Evolutionary conservation across 768 basidiomycete genomes (phyloP).

Genomic region (Tricholoma furcatifolium): DNA sequence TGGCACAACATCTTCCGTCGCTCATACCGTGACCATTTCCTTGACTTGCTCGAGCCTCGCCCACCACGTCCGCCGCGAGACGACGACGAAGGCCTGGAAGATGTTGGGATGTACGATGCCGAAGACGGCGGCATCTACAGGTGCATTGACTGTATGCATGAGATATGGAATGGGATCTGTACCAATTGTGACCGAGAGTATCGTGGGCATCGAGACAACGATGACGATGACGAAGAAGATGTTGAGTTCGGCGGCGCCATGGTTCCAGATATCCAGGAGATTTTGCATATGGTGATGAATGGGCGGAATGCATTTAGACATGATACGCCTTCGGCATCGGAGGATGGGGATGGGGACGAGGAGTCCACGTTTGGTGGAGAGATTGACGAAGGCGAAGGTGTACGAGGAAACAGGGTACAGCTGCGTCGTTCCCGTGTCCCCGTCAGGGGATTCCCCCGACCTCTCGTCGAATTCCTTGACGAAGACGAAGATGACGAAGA

Average conservation of each 20-base stretch:
- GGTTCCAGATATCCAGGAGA: background rate
- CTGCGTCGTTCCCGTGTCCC: background rate
- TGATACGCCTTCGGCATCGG: conserved; percentile 3
- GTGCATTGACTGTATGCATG: conserved; percentile 75
- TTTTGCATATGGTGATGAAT: conserved; percentile 5
- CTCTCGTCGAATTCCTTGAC: background rate
- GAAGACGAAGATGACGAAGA: conserved; percentile 16
- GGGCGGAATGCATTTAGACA: conserved; percentile 1
- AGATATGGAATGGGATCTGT: conserved; percentile 72
- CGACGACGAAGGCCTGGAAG: conserved; percentile 31
- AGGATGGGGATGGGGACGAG: background rate
- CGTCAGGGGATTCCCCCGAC: background rate
- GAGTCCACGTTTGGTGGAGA: background rate
- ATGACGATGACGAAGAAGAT: conserved; percentile 41
- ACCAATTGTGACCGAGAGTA: conserved; percentile 60
- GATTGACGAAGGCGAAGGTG: conserved; percentile 4
- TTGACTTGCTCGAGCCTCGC: conserved; percentile 9
- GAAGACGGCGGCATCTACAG: conserved; percentile 80
- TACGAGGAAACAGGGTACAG: background rate
- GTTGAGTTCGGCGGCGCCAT: conserved; percentile 25
- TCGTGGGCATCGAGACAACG: conserved; percentile 44
- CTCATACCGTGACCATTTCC: conserved; percentile 19
- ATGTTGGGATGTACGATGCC: conserved; percentile 64
- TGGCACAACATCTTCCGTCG: conserved; percentile 65
- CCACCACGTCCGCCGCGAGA: conserved; percentile 21